These are phyloP conservation scores for Pichia thaimueangensis DNA, from an alignment of 805 yeast species.

Conservation along the genomic window DNA sequence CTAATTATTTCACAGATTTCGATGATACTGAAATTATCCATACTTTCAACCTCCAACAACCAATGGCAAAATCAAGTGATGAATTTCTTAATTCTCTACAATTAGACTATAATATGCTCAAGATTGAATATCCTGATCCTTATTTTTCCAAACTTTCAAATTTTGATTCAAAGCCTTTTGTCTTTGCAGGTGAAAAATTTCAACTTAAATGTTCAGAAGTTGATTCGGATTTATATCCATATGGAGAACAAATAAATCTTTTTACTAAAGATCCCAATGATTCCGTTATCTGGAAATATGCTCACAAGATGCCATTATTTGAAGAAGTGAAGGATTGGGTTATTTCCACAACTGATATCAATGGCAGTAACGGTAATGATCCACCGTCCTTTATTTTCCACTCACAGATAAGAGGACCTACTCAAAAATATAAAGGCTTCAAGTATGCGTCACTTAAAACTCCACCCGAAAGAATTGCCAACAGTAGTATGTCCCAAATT, in stretches of 20 bases:
- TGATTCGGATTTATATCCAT: conserved; percentile 23
- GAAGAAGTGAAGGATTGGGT: conserved; percentile 34
- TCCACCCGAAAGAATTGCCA: conserved; percentile 27
- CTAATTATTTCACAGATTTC: neutral
- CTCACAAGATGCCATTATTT: conserved; percentile 42
- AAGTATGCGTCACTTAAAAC: conserved; percentile 32
- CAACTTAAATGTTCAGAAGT: conserved; percentile 34
- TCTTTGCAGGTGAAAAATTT: conserved; percentile 63
- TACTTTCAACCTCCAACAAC: conserved; percentile 15
- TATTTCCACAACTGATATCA: too few relatives aligned
- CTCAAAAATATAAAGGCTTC: conserved; percentile 35
- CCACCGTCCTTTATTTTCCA: conserved; percentile 16
- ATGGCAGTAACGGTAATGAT: conserved; percentile 9
- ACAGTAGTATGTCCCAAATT: conserved; percentile 42
- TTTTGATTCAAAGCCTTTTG: conserved; percentile 45
- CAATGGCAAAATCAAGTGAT: conserved; percentile 13
- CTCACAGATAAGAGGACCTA: conserved; percentile 50
- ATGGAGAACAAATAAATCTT: conserved; percentile 1
- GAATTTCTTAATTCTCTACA: conserved; percentile 33
- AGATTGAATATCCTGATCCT: conserved; percentile 56
- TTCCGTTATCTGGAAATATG: conserved; percentile 11
- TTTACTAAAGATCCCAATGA: neutral
- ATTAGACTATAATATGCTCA: conserved; percentile 36
- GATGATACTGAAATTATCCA: neutral
- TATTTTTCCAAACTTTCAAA: conserved; percentile 51